phyloP scores from a whole-genome alignment of 192 early-diverging fungal species.

The Radiomyces spectabilis region DNA sequence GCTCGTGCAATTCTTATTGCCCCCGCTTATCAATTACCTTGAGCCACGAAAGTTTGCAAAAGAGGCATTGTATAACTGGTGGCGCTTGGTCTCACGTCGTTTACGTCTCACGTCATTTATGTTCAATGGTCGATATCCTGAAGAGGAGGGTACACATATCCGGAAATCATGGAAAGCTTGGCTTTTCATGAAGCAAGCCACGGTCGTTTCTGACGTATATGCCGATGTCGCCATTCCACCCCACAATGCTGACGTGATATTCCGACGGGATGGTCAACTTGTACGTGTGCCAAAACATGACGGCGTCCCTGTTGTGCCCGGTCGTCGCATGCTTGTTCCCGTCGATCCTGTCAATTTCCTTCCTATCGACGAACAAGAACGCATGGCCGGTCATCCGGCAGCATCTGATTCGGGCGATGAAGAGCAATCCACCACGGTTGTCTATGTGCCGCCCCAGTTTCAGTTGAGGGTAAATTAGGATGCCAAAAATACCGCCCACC shows the following conservation, averaged over 20 bases:
- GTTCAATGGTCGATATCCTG: constrained; percentile 55
- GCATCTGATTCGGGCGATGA: constrained; percentile 38
- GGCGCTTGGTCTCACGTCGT: constrained; percentile 51
- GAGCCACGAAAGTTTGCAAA: constrained; percentile 52
- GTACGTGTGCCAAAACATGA: constrained; percentile 83
- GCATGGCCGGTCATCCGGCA: constrained; percentile 51
- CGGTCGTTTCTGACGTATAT: constrained; percentile 43
- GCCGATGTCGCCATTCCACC: constrained; percentile 32
- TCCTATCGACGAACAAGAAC: constrained; percentile 50
- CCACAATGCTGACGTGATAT: constrained; percentile 36
- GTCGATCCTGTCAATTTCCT: constrained; percentile 46
- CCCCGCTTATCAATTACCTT: constrained; percentile 50
- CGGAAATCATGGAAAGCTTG: constrained; percentile 44
- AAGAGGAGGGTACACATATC: constrained; percentile 69
- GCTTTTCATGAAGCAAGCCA: constrained; percentile 40
- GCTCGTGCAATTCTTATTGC: constrained; percentile 67
- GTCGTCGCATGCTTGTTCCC: constrained; percentile 75
- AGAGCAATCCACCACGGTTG: constrained; percentile 60
- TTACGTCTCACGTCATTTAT: constrained; percentile 81
- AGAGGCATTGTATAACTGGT: constrained; percentile 57
- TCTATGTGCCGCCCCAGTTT: constrained; percentile 77
- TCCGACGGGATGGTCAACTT: constrained; percentile 55
- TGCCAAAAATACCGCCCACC: not conserved
- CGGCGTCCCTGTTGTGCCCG: constrained; percentile 72
- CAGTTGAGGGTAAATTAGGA: constrained; percentile 45